phyloP scores from a whole-genome alignment of 345 rosid genomes.

The Acer yangbiense region DNA sequence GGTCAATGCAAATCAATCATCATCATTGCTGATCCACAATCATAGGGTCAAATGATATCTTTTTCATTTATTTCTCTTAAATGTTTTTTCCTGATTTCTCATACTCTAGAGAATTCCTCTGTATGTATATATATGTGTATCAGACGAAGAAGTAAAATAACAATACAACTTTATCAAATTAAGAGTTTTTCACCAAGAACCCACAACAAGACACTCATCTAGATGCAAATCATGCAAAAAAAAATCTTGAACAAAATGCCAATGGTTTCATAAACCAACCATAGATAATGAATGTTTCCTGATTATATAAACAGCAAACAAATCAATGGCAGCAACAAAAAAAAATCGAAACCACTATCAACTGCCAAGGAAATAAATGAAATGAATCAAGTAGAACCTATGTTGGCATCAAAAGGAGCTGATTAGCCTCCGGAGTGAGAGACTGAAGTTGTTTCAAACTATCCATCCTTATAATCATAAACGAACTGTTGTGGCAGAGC shows the following conservation, averaged over 20 bases:
- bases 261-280: constrained; percentile 12
- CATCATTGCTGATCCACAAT: no score
- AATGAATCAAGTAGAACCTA: constrained; percentile 11
- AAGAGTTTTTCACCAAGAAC: background rate
- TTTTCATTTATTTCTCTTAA: no score
- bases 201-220: constrained; percentile 10
- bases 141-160: no score
- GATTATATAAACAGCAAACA: constrained; percentile 18
- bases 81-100: no score
- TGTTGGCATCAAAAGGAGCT: constrained; percentile 3
- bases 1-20: no score
- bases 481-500: constrained; percentile 82
- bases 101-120: no score
- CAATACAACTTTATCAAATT: no score
- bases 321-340: no score
- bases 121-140: no score
- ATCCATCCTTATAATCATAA: constrained; percentile 65
- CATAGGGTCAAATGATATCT: no score
- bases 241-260: constrained; percentile 16
- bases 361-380: no score
- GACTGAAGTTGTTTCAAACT: constrained; percentile 79
- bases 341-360: no score
- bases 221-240: constrained; percentile 1
- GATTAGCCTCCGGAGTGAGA: constrained; percentile 92
- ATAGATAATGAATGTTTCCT: constrained; percentile 6